Percentiles rank a stretch among this genome's conserved stretches.
phyloP scores from a whole-genome alignment of 768 basidiomycete genomes.

The Dacryopinax spathularia region DNA sequence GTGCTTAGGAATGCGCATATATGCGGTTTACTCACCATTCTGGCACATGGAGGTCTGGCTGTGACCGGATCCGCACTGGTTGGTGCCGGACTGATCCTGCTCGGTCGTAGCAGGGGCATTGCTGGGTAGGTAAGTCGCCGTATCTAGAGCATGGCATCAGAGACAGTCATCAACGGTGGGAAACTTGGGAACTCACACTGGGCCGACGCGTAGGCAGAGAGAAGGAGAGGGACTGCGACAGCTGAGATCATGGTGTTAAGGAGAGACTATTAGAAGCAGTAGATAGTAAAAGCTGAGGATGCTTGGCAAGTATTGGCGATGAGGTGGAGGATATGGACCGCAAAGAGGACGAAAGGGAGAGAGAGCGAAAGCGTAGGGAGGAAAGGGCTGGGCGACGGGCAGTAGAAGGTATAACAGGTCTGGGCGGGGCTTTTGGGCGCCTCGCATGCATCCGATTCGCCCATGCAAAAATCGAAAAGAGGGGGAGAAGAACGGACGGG shows the following conservation, averaged over 20 bases:
- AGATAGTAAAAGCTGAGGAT: neutral
- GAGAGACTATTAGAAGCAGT: neutral
- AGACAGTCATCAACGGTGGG: neutral
- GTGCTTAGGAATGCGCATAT: neutral
- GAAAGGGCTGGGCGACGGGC: neutral
- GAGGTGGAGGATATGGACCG: constrained; percentile 1
- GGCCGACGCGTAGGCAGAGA: neutral
- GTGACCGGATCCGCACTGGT: neutral
- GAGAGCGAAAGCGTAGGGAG: neutral
- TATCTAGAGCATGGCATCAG: constrained; percentile 1
- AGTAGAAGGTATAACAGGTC: neutral
- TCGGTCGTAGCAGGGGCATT: constrained; percentile 9
- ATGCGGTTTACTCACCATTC: neutral
- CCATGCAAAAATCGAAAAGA: neutral
- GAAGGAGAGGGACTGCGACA: neutral
- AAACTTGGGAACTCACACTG: neutral
- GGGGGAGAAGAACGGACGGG: too few species aligned
- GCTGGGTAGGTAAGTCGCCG: constrained; percentile 6
- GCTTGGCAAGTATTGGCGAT: constrained; percentile 1
- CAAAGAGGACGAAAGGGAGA: neutral
- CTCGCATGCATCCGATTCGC: neutral
- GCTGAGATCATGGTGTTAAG: neutral
- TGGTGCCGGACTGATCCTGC: constrained; percentile 8
- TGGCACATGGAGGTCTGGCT: neutral
- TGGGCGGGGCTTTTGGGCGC: neutral